Conservation (phyloP, 2,329 filamentous ascomycete species). For the Escovopsis weberi region DNA sequence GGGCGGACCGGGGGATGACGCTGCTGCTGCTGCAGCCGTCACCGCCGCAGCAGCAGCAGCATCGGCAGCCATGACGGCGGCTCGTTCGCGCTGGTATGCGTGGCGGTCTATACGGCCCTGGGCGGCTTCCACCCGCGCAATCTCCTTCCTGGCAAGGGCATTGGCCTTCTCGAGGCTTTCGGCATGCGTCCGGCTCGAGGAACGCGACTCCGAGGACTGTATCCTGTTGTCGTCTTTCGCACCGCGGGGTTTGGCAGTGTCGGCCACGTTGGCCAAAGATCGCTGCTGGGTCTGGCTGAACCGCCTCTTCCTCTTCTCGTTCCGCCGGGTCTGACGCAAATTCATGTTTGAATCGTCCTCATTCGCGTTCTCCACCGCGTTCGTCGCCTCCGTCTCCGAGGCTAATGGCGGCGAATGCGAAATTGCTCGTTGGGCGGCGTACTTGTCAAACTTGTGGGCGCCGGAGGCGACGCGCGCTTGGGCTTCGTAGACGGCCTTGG, state of each 20-base stretch:
- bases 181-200: slow-evolving; percentile 10
- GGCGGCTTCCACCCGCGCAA: slow-evolving; percentile 34
- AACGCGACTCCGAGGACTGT: slow-evolving; percentile 10
- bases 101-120: slow-evolving; percentile 37
- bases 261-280: slow-evolving; percentile 12
- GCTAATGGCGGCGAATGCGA: slow-evolving; percentile 12
- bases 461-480: slow-evolving; percentile 27
- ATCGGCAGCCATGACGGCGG: slow-evolving; percentile 18
- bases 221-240: slow-evolving; percentile 2
- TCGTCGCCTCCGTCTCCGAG: slow-evolving; percentile 7
- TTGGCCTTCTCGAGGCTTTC: slow-evolving; percentile 32
- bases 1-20: slow-evolving; percentile 4
- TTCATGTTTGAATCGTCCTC: slow-evolving; percentile 21
- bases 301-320: slow-evolving; percentile 14
- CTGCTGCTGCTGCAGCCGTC: slow-evolving; percentile 5
- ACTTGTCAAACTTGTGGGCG: slow-evolving; percentile 7
- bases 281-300: slow-evolving; percentile 15
- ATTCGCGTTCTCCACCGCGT: not conserved
- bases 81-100: slow-evolving; percentile 26
- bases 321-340: slow-evolving; percentile 28
- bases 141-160: slow-evolving; percentile 34
- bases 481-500: slow-evolving; percentile 35
- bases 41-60: slow-evolving; percentile 17
- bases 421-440: slow-evolving; percentile 6
- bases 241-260: slow-evolving; percentile 3